A percentile compares a stretch with the other conserved stretches of the same genome.
These are phyloP conservation scores for Stenogyne calaminthoides DNA, from an alignment of 305 asterid species.

Conservation along the genomic window DNA sequence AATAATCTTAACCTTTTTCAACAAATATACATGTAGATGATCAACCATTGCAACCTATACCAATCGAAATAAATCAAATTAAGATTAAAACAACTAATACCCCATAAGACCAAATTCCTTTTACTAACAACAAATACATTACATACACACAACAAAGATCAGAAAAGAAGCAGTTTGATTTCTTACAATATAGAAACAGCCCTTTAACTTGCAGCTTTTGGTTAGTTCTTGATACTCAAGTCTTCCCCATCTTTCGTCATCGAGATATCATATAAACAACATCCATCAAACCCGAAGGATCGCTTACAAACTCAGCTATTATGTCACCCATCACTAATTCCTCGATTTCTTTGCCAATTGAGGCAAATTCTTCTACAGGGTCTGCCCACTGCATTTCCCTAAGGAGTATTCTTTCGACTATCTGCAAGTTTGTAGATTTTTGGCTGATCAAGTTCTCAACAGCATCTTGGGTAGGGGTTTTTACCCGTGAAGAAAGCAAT, in stretches of 20 bases:
- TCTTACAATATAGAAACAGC: neutral
- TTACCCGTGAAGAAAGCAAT: conserved; percentile 29
- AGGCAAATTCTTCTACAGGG: conserved; percentile 33
- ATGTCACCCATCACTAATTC: conserved; percentile 56
- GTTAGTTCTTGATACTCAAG: neutral
- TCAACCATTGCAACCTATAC: too few relatives aligned
- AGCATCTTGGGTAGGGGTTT: conserved; percentile 31
- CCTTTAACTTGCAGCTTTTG: neutral
- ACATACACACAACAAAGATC: neutral
- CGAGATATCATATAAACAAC: neutral
- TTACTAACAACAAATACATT: neutral
- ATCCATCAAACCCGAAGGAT: neutral
- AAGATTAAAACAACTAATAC: neutral
- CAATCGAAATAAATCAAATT: too few relatives aligned
- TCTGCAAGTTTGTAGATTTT: conserved; percentile 28
- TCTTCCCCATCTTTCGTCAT: neutral
- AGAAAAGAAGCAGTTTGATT: neutral
- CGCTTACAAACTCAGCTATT: conserved; percentile 46
- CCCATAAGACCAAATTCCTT: neutral
- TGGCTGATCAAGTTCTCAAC: conserved; percentile 40
- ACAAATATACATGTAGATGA: neutral
- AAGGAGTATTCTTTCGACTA: conserved; percentile 38
- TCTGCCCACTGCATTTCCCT: conserved; percentile 55
- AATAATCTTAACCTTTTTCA: neutral
- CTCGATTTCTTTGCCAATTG: conserved; percentile 54